Base-by-base conservation (phyloP, 352 stramenopile species). In the Nothophytophthora sp. region DNA sequence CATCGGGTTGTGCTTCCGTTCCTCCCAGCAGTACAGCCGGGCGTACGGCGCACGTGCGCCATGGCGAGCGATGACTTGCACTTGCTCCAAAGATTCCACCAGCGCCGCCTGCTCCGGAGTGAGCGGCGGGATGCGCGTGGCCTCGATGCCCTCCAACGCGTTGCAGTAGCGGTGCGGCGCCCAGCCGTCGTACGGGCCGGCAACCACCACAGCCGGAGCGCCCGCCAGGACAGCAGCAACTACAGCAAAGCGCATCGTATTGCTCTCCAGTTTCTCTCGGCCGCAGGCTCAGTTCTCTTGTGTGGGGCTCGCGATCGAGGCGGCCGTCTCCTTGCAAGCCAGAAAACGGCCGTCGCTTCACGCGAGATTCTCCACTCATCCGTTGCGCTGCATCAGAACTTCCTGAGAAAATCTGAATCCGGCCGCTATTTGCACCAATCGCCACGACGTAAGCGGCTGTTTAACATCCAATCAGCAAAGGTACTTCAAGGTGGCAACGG, bases 121-220 rank as follows among this genome's bases (percentile, higher is more conserved):
- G 36, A 95, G 57, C 28, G 81, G 77, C 37, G 59, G 54, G 52
- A 95, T 90, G 32, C 65, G 67, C 28, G 75, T 61, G 19, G 60
- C 59, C 18, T 76, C 76, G 54, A 92, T 92, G 60, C 58, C 50
- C 15, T 79, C 62, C 23, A 90, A 63, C 30, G 74, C 70, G 30
- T 92, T 92, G 56, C 84, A 95, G 71, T 95, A 95, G 34, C 67
- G 76, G 33, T 92, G 84, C 34, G 81, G 80, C 50, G 81, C 67
- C 84, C 84, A 95, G 23, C 70, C 73, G 46, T 95, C 81, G 45
- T 86, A 95, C 15, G 69, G 71, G 0, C 71, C 63, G 11, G 72
- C 70, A 5, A 46, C 43, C 23, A 55, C 57, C 16, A 19, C 40
- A 10, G 39, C 25, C 11, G 52, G 28, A 12, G 51, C 42, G 19